phyloP scores from a whole-genome alignment of 495 filamentous ascomycete species.

The Podospora comata region DNA sequence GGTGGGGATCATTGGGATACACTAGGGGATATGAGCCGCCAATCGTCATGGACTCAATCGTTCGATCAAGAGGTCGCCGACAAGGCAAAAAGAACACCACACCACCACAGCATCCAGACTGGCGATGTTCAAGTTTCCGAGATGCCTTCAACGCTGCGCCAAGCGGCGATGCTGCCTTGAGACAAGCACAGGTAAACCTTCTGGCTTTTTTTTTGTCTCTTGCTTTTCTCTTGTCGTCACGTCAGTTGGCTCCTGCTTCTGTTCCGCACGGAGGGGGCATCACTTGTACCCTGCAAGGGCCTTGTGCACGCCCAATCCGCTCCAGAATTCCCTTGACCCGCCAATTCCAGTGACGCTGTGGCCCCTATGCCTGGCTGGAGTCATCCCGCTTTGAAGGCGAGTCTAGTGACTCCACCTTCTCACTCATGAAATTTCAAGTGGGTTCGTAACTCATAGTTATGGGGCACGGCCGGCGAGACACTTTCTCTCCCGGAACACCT shows the following conservation, averaged over 20 bases:
- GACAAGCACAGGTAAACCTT: not conserved
- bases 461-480: slow-evolving; percentile 1
- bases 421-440: slow-evolving; percentile 1
- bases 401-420: slow-evolving; percentile 4
- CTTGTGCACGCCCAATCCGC: not conserved
- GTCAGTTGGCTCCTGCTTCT: not conserved
- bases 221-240: slow-evolving; percentile 1
- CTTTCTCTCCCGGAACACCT: not conserved
- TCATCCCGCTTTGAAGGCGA: slow-evolving; percentile 3
- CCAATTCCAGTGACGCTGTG: not conserved
- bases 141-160: not conserved
- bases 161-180: not conserved
- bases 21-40: not conserved
- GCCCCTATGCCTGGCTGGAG: not conserved
- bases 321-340: not conserved
- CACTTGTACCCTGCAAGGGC: slow-evolving; percentile 1
- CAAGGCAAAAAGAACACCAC: not conserved
- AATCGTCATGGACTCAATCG: not conserved
- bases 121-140: not conserved
- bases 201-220: not conserved
- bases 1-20: not conserved
- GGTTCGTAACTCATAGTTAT: not conserved
- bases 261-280: not conserved
- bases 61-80: not conserved
- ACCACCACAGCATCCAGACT: not conserved